Base-by-base conservation (phyloP, 2,329 filamentous ascomycete species). In the Alternaria sp. region DNA sequence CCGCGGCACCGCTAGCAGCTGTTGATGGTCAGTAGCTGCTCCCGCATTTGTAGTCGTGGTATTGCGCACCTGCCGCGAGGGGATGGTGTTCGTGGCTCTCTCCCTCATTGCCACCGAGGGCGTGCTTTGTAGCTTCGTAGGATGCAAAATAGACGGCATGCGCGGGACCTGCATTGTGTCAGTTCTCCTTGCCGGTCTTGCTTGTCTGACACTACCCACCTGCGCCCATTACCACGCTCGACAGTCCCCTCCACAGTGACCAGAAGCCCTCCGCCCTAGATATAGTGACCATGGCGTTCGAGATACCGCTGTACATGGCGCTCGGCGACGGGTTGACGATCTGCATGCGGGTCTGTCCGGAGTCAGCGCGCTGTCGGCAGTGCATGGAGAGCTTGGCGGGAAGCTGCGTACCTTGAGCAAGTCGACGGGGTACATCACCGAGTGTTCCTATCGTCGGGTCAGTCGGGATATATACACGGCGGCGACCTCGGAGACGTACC, bases 71-170 rank as follows among this genome's bases (percentile, higher is more conserved):
- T 77, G 95, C 94, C 81, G 96, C 96, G 59, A 98, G 84, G 28
- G 95, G 95, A 79, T 99, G 95, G 78, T 99, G 95, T 57, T 91
- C 90, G 77, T 98, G 93, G 56, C 90, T 89, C 64, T 93, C 93
- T 62, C 88, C 89, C 77, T 91, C 89, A 78, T 98, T 98, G 51
- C 95, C 96, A 62, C 96, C 96, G 85, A 97, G 96, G 47, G 94
- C 83, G 76, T 99, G 94, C 85, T 99, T 99, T 66, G 98, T 94
- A 63, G 93, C 89, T 84, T 99, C 96, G 80, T 98, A 99, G 44
- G 96, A 98, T 59, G 94, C 95, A 81, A 99, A 99, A 81, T 99
- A 98, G 62, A 99, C 93, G 47, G 96, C 96, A 78, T 99, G 96
- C 65, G 96, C 96, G 72, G 96, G 96, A 69, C 95, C 95, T 97